Conservation (phyloP, 805 yeast species). For the Hanseniaspora valbyensis region DNA sequence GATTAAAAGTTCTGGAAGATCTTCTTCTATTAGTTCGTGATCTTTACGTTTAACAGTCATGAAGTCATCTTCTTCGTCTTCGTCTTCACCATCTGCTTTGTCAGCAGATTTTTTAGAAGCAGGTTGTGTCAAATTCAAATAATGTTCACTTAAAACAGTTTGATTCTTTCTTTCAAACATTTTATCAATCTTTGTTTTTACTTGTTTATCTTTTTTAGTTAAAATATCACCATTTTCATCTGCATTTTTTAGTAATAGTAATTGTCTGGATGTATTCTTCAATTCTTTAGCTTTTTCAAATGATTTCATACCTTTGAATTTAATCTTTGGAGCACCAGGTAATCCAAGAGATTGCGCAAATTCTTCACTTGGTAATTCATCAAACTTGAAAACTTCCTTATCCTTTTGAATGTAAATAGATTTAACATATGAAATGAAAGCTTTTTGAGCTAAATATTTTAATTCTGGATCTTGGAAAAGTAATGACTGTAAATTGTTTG, state of each 20-base stretch:
- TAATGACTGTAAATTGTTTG: conserved; percentile 74
- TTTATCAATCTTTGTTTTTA: conserved; percentile 80
- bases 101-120: conserved; percentile 31
- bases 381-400: conserved; percentile 71
- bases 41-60: conserved; percentile 68
- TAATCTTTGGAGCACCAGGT: conserved; percentile 92
- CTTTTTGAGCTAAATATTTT: conserved; percentile 90
- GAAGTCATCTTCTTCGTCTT: conserved; percentile 52
- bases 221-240: conserved; percentile 55
- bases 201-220: conserved; percentile 25
- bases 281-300: conserved; percentile 46
- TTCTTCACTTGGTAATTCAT: conserved; percentile 65
- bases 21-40: conserved; percentile 56
- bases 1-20: conserved; percentile 46
- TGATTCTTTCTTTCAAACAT: conserved; percentile 95
- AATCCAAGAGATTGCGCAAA: conserved; percentile 82
- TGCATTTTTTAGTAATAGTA: conserved; percentile 44
- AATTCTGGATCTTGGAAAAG: conserved; percentile 86
- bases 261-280: conserved; percentile 71
- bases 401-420: conserved; percentile 80
- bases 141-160: conserved; percentile 81
- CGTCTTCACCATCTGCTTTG: conserved; percentile 35
- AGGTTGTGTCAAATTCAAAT: conserved; percentile 55
- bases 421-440: conserved; percentile 81
- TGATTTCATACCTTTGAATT: conserved; percentile 44